Evolutionary conservation across 495 filamentous ascomycete species (phyloP).

Genomic region (Penicillium pancosmium): DNA sequence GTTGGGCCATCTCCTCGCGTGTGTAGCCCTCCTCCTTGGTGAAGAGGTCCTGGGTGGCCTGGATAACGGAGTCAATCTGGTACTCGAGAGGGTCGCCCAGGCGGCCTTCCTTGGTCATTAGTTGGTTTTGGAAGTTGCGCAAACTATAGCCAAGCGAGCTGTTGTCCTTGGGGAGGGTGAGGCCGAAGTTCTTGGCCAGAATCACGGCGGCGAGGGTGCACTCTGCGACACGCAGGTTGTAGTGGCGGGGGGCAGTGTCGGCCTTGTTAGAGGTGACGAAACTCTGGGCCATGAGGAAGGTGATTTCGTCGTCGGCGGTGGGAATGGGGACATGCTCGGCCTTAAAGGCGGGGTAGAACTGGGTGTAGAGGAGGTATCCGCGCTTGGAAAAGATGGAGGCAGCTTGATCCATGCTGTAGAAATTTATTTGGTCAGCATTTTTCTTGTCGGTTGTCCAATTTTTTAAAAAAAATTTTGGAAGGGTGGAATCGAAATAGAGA

Average conservation of each 20-base stretch:
- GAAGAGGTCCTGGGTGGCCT: conserved; percentile 64
- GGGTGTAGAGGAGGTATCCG: conserved; percentile 86
- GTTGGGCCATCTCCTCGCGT: conserved; percentile 77
- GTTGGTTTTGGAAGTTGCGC: conserved; percentile 80
- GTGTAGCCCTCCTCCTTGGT: conserved; percentile 82
- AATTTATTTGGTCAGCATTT: conserved; percentile 3
- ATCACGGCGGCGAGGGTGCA: conserved; percentile 85
- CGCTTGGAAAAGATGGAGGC: conserved; percentile 89
- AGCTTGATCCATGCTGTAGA: conserved; percentile 84
- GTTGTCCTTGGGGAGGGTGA: conserved; percentile 75
- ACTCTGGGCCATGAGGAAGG: conserved; percentile 91
- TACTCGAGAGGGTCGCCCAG: conserved; percentile 56
- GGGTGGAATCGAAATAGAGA: neutral
- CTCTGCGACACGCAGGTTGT: conserved; percentile 96
- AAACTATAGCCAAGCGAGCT: conserved; percentile 83
- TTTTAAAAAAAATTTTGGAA: neutral
- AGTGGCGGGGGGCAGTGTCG: conserved; percentile 87
- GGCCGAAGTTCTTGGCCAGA: conserved; percentile 60
- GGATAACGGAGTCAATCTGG: conserved; percentile 70
- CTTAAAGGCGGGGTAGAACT: conserved; percentile 79
- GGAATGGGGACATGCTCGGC: conserved; percentile 84
- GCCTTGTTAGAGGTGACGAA: conserved; percentile 95
- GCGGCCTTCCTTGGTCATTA: conserved; percentile 67
- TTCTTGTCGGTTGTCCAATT: conserved; percentile 31
- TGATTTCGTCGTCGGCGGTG: conserved; percentile 75